Conservation (phyloP, 169 alveolate species). For the Miamiensis avidus region DNA sequence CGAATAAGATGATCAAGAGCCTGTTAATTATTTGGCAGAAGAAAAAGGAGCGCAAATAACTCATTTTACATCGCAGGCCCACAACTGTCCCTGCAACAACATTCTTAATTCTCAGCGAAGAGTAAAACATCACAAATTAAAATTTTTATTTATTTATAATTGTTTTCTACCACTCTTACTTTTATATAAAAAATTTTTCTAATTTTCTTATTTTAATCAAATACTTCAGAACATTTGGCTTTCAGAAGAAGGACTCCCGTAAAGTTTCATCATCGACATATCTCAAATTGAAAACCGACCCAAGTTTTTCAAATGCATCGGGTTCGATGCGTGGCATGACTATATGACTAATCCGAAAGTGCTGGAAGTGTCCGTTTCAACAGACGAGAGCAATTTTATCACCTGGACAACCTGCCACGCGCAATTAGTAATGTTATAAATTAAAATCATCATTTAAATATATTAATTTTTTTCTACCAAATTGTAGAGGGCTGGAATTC, state of each 20-base stretch:
- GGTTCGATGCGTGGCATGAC: slow-evolving; percentile 63
- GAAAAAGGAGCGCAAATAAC: slow-evolving; percentile 38
- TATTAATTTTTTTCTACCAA: neutral
- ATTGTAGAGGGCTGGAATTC: slow-evolving; percentile 27
- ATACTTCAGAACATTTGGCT: slow-evolving; percentile 43
- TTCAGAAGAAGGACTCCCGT: slow-evolving; percentile 54
- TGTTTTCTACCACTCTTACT: too few species aligned
- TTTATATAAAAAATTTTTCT: neutral
- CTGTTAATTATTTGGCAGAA: slow-evolving; percentile 24
- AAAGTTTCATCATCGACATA: slow-evolving; percentile 47
- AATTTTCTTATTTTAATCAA: neutral
- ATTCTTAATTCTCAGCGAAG: slow-evolving; percentile 27
- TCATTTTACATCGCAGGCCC: slow-evolving; percentile 22
- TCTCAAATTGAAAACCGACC: slow-evolving; percentile 41
- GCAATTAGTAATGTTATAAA: slow-evolving; percentile 25
- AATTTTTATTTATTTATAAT: too few species aligned
- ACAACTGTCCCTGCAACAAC: slow-evolving; percentile 37
- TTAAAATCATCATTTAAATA: neutral
- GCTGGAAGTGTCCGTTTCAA: slow-evolving; percentile 48
- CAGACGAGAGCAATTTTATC: slow-evolving; percentile 31
- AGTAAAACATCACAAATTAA: neutral
- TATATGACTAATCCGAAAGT: slow-evolving; percentile 56
- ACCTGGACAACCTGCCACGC: slow-evolving; percentile 41
- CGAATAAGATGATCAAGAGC: slow-evolving; percentile 4
- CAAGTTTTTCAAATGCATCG: slow-evolving; percentile 43